Evolutionary conservation across 139 green algal species (phyloP).

Genomic region (Limnomonas spitsbergensis): DNA sequence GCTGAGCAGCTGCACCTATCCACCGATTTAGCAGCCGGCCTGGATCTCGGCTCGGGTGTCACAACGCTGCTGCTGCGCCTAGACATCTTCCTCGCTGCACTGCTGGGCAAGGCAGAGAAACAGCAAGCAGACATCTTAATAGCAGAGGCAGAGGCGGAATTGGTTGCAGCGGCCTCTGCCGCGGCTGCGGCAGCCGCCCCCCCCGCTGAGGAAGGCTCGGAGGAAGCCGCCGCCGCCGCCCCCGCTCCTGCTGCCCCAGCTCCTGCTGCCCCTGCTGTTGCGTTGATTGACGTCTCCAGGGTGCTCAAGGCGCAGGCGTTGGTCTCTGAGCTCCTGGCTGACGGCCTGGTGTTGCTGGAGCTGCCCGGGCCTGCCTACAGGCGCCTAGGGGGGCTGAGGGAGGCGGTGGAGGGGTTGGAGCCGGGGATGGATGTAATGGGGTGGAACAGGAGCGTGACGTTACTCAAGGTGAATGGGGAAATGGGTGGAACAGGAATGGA

Average conservation of each 20-base stretch:
- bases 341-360: conserved; percentile 40
- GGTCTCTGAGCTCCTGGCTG: conserved; percentile 18
- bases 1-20: conserved; percentile 6
- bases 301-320: conserved; percentile 7
- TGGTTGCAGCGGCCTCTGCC: too few relatives aligned
- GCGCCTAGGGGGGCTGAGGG: conserved; percentile 17
- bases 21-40: background rate
- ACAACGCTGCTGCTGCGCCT: conserved; percentile 6
- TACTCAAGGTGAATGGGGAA: conserved; percentile 3
- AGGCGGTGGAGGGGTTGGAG: conserved; percentile 27
- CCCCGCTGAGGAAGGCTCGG: background rate
- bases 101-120: too few relatives aligned
- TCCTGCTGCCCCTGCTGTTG: background rate
- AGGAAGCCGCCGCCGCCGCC: background rate
- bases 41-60: conserved; percentile 17
- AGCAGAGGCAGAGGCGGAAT: too few relatives aligned
- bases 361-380: conserved; percentile 19
- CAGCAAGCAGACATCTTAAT: too few relatives aligned
- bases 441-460: background rate
- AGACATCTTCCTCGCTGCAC: background rate
- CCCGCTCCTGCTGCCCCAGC: background rate
- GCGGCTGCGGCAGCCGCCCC: too few relatives aligned
- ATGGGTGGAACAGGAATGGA: background rate
- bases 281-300: background rate
- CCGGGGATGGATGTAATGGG: conserved; percentile 9